Percentiles rank a stretch among this genome's conserved stretches.
Conservation (phyloP, 176 grass and related monocot species). For the Dendrocalamus sinicus region DNA sequence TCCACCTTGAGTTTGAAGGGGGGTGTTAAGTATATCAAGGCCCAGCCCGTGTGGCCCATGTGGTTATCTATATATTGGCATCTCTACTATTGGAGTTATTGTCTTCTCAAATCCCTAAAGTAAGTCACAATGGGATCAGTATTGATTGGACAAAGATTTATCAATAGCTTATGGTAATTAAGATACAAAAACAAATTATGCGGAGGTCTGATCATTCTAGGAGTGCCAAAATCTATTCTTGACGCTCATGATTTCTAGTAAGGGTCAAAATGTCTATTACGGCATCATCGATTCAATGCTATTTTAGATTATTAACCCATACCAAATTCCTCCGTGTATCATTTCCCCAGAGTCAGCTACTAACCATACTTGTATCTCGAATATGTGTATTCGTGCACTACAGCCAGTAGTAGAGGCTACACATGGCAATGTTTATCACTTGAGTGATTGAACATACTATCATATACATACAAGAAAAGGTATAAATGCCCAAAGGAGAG, state of each 20-base stretch:
- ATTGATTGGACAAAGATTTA: background rate
- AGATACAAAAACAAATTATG: background rate
- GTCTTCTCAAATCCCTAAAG: no score
- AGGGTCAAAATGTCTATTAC: background rate
- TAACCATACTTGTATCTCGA: background rate
- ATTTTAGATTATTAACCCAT: background rate
- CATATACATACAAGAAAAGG: background rate
- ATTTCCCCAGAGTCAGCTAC: background rate
- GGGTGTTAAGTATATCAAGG: no score
- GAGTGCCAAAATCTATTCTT: background rate
- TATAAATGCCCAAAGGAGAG: background rate
- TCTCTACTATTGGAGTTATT: no score
- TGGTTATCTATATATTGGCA: no score
- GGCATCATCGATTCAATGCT: background rate
- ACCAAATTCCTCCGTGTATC: background rate
- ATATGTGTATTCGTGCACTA: background rate
- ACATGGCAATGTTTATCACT: conserved; percentile 7
- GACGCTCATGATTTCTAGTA: background rate
- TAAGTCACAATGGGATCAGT: no score
- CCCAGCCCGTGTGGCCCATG: no score
- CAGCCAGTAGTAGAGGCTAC: background rate
- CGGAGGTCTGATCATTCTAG: background rate
- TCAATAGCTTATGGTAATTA: background rate
- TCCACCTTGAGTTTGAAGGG: no score
- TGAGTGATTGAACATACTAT: background rate